Evolutionary conservation across 2,329 filamentous ascomycete species (phyloP).

Genomic region (Penicillium sp.): DNA sequence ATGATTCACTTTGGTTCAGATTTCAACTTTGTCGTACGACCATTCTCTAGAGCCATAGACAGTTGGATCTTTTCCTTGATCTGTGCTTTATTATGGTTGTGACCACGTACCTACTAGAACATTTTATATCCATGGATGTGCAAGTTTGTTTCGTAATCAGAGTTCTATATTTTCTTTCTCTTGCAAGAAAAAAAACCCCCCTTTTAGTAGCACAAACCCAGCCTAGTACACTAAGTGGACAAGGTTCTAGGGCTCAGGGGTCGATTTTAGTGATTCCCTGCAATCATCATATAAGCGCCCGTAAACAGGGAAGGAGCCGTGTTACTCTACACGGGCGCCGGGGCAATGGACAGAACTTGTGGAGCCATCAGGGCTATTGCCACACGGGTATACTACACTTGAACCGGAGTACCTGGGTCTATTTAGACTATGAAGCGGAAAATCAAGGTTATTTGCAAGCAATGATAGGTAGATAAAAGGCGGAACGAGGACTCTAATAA

Average conservation of each 20-base stretch:
- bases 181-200: neutral
- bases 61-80: no score
- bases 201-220: neutral
- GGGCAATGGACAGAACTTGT: slow-evolving; percentile 1
- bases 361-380: slow-evolving; percentile 1
- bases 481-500: slow-evolving; percentile 12
- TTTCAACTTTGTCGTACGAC: slow-evolving; percentile 13
- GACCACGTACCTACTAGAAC: neutral
- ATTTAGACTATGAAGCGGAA: neutral
- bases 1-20: slow-evolving; percentile 9
- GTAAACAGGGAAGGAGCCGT: slow-evolving; percentile 1
- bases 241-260: slow-evolving; percentile 3
- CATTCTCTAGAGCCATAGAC: neutral
- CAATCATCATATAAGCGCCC: slow-evolving; percentile 2
- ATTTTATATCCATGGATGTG: neutral
- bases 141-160: neutral
- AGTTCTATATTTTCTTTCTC: neutral
- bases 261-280: neutral
- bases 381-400: neutral
- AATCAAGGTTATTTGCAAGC: slow-evolving; percentile 7
- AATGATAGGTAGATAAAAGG: neutral
- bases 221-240: neutral
- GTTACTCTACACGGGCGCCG: slow-evolving; percentile 12
- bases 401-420: neutral
- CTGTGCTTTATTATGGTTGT: neutral